Base-by-base conservation (phyloP, 2,329 filamentous ascomycete genomes). In the Penicillium oxalicum region DNA sequence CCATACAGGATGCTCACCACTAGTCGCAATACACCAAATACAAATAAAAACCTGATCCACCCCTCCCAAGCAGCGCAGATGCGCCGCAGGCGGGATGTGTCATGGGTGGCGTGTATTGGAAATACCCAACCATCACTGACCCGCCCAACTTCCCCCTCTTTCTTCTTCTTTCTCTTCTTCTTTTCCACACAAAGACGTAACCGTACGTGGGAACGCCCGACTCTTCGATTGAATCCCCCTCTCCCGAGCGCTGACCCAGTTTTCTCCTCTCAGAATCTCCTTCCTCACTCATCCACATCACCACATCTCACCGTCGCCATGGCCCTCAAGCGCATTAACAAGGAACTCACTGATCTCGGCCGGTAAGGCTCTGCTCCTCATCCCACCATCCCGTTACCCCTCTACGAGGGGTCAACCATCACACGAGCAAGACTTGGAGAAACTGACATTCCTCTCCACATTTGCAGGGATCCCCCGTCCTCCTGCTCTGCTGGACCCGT, bases 401-500 rank as follows among this genome's bases (percentile, higher is more conserved):
- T 35, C 40, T 43, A 27, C 40, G 18, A 33, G 29, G 18, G n/a
- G 28, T 11, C 7, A 18, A 27, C 9, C 27, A 43, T 26, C 40
- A 43, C 44, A 39, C 46, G 48, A 34, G 44, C 52, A 29, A 38
- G 53, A 52, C 36, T 44, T n/a, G 12, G 18, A 43, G 40, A 36
- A 25, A 53, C 53, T 60, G 48, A 56, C 35, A 49, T 37, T 52
- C 28, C 28, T 49, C 32, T 44, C 11, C 34, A n/a, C 48, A 8
- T 37, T 49, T 18, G 56, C 64, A 97, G 93, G 78, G 93, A 98
- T 73, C 93, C 93, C 70, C 93, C 93, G 69, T 97, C 93, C 51
- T 97, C 91, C 63, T 98, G 93, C 84, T 97, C 91, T 70, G 93
- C 93, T 66, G 93, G 93, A 60, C 93, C 93, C 62, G 86, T 94